These are phyloP conservation scores for Russula brevipes DNA, from an alignment of 768 basidiomycete genomes.

Conservation along the genomic window DNA sequence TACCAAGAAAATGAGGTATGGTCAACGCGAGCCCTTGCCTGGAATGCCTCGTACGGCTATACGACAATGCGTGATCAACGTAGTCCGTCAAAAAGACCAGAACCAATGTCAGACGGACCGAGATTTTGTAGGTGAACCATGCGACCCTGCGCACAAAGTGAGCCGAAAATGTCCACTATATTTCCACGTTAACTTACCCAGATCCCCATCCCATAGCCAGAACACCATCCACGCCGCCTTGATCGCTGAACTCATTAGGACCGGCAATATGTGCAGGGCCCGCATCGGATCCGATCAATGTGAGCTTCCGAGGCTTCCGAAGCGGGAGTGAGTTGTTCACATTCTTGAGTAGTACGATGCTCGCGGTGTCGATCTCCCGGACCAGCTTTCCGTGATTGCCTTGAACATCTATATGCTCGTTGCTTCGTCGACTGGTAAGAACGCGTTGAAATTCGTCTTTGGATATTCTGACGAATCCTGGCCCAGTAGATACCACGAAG, in stretches of 20 bases:
- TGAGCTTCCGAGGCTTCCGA: constrained; percentile 50
- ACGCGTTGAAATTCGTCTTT: constrained; percentile 63
- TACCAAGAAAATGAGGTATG: constrained; percentile 63
- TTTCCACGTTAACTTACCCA: constrained; percentile 35
- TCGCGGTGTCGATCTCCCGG: constrained; percentile 68
- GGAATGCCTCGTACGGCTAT: constrained; percentile 77
- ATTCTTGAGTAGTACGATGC: constrained; percentile 48
- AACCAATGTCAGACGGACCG: constrained; percentile 39
- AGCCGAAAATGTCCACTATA: not conserved
- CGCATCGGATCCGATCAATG: constrained; percentile 54
- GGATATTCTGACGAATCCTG: constrained; percentile 65
- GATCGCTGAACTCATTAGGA: constrained; percentile 46
- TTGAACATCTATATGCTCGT: constrained; percentile 62
- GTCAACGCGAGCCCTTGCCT: constrained; percentile 60
- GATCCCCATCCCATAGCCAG: constrained; percentile 94
- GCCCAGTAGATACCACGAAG: constrained; percentile 59
- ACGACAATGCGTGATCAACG: not conserved
- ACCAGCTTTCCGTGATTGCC: constrained; percentile 63
- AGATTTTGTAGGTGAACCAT: constrained; percentile 72
- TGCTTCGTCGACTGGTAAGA: constrained; percentile 47
- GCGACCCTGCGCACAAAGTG: constrained; percentile 42
- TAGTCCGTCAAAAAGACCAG: not conserved
- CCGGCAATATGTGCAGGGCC: constrained; percentile 38
- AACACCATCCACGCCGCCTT: constrained; percentile 47
- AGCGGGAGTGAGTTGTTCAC: no score